A percentile compares a stretch with the other conserved stretches of the same genome.
Conservation (phyloP, 306 rosid genomes). For the Rosa multiflora region DNA sequence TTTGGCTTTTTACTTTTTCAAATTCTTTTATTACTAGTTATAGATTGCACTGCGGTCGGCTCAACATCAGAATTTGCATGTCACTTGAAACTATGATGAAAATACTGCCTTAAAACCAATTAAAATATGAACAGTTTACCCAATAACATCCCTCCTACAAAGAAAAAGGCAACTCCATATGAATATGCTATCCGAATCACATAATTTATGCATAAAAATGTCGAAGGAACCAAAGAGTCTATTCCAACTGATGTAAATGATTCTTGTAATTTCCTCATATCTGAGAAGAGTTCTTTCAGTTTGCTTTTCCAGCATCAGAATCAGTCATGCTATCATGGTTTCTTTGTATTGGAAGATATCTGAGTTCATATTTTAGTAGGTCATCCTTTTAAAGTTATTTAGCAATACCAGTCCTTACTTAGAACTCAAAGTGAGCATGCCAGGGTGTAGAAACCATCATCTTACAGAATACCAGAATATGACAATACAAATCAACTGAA, state of each 20-base stretch:
- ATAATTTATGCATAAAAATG: not conserved
- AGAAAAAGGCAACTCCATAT: not conserved
- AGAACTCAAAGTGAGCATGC: not conserved
- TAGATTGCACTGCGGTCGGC: not conserved
- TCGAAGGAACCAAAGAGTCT: not conserved
- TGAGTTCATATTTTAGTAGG: not conserved
- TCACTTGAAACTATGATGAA: constrained; percentile 20
- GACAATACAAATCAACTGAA: no score
- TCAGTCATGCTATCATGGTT: not conserved
- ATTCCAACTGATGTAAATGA: not conserved
- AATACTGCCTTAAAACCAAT: constrained; percentile 11
- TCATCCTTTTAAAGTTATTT: constrained; percentile 1
- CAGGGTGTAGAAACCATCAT: not conserved
- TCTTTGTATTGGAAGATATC: constrained; percentile 7
- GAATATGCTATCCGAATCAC: not conserved
- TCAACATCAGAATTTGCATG: not conserved
- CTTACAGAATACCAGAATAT: not conserved
- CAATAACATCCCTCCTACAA: constrained; percentile 4
- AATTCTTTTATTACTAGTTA: not conserved
- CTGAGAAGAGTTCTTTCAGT: not conserved
- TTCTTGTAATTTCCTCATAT: not conserved
- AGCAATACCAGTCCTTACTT: not conserved
- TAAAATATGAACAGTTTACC: not conserved
- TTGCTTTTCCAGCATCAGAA: not conserved
- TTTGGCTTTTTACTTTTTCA: not conserved